phyloP scores from a whole-genome alignment of 2,329 filamentous ascomycete species.

The Colletotrichum sp. region DNA sequence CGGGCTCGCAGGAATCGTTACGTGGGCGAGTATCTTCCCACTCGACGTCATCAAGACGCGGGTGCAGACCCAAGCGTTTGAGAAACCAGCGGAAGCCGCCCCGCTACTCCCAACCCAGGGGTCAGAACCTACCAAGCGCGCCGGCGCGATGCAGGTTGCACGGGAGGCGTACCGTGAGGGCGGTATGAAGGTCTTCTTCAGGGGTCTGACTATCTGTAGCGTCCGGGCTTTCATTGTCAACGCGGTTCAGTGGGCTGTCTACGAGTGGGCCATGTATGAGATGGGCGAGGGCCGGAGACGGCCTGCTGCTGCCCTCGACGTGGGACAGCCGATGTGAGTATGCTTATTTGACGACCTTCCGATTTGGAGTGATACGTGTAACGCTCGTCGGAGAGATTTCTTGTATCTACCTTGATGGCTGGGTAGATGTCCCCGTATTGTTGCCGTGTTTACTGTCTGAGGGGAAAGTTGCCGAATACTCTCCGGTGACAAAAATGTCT shows the following conservation, averaged over 20 bases:
- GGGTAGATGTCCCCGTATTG: not conserved
- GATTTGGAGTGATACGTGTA: not conserved
- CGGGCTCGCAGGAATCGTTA: constrained; percentile 84
- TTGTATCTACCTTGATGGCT: not conserved
- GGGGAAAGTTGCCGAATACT: constrained; percentile 17
- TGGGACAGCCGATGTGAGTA: constrained; percentile 19
- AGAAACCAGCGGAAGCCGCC: constrained; percentile 24
- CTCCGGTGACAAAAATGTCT: not conserved
- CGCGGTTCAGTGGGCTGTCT: constrained; percentile 90
- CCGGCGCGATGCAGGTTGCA: constrained; percentile 68
- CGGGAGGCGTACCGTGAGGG: constrained; percentile 68
- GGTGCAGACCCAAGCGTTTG: constrained; percentile 74
- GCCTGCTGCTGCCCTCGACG: not conserved
- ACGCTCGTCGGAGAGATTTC: not conserved
- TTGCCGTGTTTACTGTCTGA: not conserved
- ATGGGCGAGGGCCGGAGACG: constrained; percentile 42
- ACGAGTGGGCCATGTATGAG: constrained; percentile 83
- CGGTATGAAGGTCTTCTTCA: constrained; percentile 70
- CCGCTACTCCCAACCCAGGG: constrained; percentile 36
- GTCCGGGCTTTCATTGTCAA: constrained; percentile 90
- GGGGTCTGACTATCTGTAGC: constrained; percentile 81
- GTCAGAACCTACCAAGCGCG: constrained; percentile 28
- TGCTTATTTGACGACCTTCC: not conserved
- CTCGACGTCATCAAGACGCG: constrained; percentile 92
- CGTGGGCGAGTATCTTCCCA: constrained; percentile 91